phyloP scores from a whole-genome alignment of 2,329 filamentous ascomycete genomes.

The Clonostachys byssicola region DNA sequence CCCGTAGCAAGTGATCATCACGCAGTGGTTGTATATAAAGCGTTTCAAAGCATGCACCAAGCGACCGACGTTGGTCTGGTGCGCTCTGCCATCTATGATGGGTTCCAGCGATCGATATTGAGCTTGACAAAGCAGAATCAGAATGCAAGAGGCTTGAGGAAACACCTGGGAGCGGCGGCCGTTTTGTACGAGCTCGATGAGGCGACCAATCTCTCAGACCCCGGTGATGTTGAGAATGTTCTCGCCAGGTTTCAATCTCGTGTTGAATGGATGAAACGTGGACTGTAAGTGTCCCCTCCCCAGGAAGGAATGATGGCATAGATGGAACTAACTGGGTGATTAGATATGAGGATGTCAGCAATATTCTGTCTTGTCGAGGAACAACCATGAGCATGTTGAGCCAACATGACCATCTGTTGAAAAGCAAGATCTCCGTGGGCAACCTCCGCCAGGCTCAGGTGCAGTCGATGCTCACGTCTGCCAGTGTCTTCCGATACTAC shows the following conservation, averaged over 20 bases:
- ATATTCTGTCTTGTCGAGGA: slow-evolving; percentile 77
- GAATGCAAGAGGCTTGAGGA: slow-evolving; percentile 47
- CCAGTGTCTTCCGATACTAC: slow-evolving; percentile 73
- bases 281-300: slow-evolving; percentile 51
- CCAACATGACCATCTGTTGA: slow-evolving; percentile 60
- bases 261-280: slow-evolving; percentile 76
- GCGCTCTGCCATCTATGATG: slow-evolving; percentile 55
- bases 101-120: slow-evolving; percentile 56
- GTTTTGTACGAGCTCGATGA: slow-evolving; percentile 80
- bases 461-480: slow-evolving; percentile 70
- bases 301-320: not conserved
- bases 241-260: slow-evolving; percentile 62
- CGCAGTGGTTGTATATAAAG: slow-evolving; percentile 70
- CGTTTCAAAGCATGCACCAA: slow-evolving; percentile 74
- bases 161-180: slow-evolving; percentile 60
- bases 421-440: slow-evolving; percentile 53
- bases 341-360: slow-evolving; percentile 72
- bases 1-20: slow-evolving; percentile 59
- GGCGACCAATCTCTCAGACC: slow-evolving; percentile 56
- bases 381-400: slow-evolving; percentile 78
- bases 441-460: slow-evolving; percentile 71
- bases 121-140: slow-evolving; percentile 44
- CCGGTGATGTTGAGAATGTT: slow-evolving; percentile 55
- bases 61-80: slow-evolving; percentile 53
- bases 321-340: slow-evolving; percentile 3